Conservation (phyloP, 1,139 yeast genomes). For the Kurtzmaniella natalensis region DNA sequence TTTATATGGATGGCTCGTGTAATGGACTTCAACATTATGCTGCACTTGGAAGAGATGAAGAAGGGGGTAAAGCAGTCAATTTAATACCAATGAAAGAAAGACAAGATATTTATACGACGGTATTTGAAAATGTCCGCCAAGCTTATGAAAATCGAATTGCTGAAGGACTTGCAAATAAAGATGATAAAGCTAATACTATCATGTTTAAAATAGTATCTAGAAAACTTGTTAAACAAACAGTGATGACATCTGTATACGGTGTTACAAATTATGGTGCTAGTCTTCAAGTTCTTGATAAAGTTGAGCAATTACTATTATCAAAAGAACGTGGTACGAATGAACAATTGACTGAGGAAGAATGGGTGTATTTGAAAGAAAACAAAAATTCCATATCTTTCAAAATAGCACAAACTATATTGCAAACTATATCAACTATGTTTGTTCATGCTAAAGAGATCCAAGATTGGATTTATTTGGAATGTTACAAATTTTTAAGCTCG, state of each 20-base stretch:
- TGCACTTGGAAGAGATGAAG: constrained; percentile 34
- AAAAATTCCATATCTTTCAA: constrained; percentile 15
- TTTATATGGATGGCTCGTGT: constrained; percentile 46
- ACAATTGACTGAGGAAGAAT: constrained; percentile 14
- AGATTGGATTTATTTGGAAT: constrained; percentile 32
- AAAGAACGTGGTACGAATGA: constrained; percentile 11
- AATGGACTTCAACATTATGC: constrained; percentile 49
- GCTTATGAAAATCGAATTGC: background rate
- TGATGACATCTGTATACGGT: constrained; percentile 48
- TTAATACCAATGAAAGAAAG: constrained; percentile 20
- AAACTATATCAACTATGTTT: constrained; percentile 33
- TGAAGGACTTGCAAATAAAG: no score
- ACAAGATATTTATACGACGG: constrained; percentile 35
- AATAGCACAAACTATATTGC: constrained; percentile 24
- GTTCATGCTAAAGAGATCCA: constrained; percentile 32
- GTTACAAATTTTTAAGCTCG: constrained; percentile 26
- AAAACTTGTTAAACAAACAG: constrained; percentile 39
- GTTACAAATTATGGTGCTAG: constrained; percentile 38
- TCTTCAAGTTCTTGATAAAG: constrained; percentile 25
- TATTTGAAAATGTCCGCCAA: constrained; percentile 22
- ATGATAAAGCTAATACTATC: background rate
- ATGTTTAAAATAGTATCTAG: constrained; percentile 20
- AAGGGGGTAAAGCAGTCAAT: constrained; percentile 39
- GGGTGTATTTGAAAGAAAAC: constrained; percentile 4
- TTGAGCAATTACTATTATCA: constrained; percentile 8